Base-by-base conservation (phyloP, 257 asterid species). In the Catharanthus roseus region DNA sequence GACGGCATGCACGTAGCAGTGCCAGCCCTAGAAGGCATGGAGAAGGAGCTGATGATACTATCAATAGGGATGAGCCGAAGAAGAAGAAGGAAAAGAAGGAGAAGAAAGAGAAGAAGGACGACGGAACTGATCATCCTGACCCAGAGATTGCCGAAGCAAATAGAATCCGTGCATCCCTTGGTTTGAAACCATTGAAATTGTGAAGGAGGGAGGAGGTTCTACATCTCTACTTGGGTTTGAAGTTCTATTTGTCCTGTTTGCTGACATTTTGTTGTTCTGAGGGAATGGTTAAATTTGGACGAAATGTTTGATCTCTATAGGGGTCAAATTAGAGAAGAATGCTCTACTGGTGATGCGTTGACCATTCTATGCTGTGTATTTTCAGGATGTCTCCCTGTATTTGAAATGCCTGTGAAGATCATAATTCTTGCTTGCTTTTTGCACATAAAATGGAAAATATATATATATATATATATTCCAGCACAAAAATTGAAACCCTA, bases 101-200 rank as follows among this genome's bases (percentile, higher is more conserved):
- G 80, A 91, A 88, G 82, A 85, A 83, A 82, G 92, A 83, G 54
- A 89, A 70, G 89, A 86, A 77, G 74, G 96, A 85, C 34, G 97
- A 89, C 62, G 96, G 97, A 44, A 89, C 97, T 1, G 99, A 95
- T 75, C 99, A 91, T 86, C 96, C 97, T 2, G 97, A 95, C 78
- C 97, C 99, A 38, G 99, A 95, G 87, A 95, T 95, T 73, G 99
- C 99, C 0, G 96, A 88, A 80, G 84, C 83, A 34, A 95, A 95
- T 79, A 82, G 89, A 83, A 60, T 95, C 28, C 79, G 97, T 31
- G 96, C 96, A 2, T 86, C 96, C 53, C 97, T 93, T 5, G 99
- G 99, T 47, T 10, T 93, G 63, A 87, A 88, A 79, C 99, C 99
- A 75, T 86, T 93, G 81, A 90, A 74, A 84, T 4, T 54, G 49